Base-by-base conservation (phyloP, 2,329 filamentous ascomycete genomes). In the Monosporascus sp. region DNA sequence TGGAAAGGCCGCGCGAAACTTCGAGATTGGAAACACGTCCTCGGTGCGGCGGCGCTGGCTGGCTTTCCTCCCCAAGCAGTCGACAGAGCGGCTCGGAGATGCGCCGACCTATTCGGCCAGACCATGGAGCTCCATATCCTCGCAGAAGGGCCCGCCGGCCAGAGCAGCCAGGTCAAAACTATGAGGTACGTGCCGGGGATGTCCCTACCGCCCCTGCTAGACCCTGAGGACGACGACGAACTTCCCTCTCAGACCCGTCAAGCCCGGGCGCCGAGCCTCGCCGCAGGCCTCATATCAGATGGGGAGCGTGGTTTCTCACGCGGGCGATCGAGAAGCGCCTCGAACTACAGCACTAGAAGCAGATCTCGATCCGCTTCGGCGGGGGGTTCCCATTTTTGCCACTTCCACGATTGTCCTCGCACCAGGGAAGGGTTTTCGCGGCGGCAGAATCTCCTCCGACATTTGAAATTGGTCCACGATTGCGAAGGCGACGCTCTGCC, bases 21-120 rank as follows among this genome's bases (percentile, higher is more conserved):
- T 14, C 81, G 88, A 22, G 88, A 95, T 71, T 97, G 93, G 93
- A 88, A 85, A 60, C 90, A 96, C 60, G 81, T 97, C 1, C 72
- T 97, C 27, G 89, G 89, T 0, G 78, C 91, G 1, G 93, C 93
- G 3, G 81, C 89, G 0, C 72, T 95, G 49, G 82, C 82, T 2
- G 90, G 88, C 0, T 92, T 91, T 70, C 75, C 87, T 1, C 69
- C 76, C 0, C 69, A 74, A 1, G 87, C 85, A 1, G 71, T 97
- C 14, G 80, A 84, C 50, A 82, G 89, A 31, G 82, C 91, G 0
- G 81, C 87, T 2, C 78, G 85, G 64, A 81, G 93, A 48, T 97
- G 92, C 64, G 83, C 87, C 2, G 75, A 81, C 46, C 73, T 96
- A 0, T 96, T 97, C 61, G 81, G 79, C 0, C 82, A 94, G 69